A percentile compares a stretch with the other conserved stretches of the same genome.
Evolutionary conservation across 305 asterid species (phyloP).

Genomic region (Solanum hybrid): DNA sequence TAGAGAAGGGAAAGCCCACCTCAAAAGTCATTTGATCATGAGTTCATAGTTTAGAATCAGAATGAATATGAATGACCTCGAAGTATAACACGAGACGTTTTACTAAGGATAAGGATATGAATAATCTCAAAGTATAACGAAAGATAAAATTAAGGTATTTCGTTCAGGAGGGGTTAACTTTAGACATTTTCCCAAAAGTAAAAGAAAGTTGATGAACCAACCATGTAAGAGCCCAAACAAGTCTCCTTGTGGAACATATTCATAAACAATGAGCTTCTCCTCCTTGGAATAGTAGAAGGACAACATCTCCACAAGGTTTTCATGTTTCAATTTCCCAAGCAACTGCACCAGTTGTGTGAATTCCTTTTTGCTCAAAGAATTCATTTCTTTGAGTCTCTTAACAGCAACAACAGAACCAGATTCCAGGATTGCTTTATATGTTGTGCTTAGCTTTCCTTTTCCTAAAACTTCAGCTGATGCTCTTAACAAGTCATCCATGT

Average conservation of each 20-base stretch:
- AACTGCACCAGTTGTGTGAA: constrained; percentile 44
- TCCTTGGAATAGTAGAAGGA: constrained; percentile 51
- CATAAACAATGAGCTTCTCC: constrained; percentile 55
- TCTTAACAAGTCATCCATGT: constrained; percentile 54
- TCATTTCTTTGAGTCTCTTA: constrained; percentile 40
- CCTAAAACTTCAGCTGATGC: constrained; percentile 62
- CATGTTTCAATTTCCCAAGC: constrained; percentile 44
- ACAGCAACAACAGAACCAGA: constrained; percentile 51
- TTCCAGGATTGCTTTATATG: constrained; percentile 58
- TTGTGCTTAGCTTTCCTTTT: constrained; percentile 44
- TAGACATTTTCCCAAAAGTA: background rate
- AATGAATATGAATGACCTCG: background rate
- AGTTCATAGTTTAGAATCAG: background rate
- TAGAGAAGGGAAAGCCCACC: background rate
- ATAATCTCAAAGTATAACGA: background rate
- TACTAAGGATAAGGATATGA: background rate
- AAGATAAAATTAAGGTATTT: background rate
- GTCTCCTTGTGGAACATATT: constrained; percentile 33
- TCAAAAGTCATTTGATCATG: background rate
- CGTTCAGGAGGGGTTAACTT: background rate
- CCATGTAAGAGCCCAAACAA: constrained; percentile 53
- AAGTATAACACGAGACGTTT: background rate
- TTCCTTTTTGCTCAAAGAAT: constrained; percentile 34
- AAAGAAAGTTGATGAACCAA: constrained; percentile 9
- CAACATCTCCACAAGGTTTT: constrained; percentile 37